Evolutionary conservation across 2,329 filamentous ascomycete species (phyloP), one percentile per base, ranked within the genome.

Genomic region (Cadophora sp.): DNA sequence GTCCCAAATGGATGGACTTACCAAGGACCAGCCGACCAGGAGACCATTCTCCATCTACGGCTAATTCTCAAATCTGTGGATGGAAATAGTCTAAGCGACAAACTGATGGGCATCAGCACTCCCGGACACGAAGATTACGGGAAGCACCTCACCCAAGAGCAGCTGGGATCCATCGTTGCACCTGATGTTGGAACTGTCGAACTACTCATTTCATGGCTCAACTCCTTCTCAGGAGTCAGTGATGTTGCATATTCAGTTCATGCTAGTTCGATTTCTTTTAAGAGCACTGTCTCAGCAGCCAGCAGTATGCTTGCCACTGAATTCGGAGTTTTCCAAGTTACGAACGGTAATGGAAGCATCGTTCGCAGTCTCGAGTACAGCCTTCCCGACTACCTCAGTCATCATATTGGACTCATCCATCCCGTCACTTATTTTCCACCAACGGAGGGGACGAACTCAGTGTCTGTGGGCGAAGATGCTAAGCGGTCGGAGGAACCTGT

Each of bases 121-220:
- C 84, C 84, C 1, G 80, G 79, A 5, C 75, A 80, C 66, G 70
- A 78, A 1, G 76, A 78, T n/a, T 85, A 85, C 68, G 84, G 84
- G 27, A 74, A 84, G 64, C 83, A 85, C 72, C 79, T 83, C 67
- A 79, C 77, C 33, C 75, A 79, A 45, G 75, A 78, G 13, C 79
- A 82, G 33, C 76, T 83, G 63, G 78, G 81, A 58, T 67, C 76
- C 3, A 78, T 82, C 68, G 78, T 83, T 39, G 77, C 77, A 7
- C 78, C 81, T 0, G 74, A 76, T 6, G 72, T 77, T 9, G 78
- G 78, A 4, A 78, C 77, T n/a, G 69, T 79, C 9, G 70, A 78
- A 0, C 71, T 76, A 1, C 78, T 83, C 16, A 74, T 79, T 14
- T 72, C 67, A 27, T 85, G 83, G 83, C 75, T 85, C 5, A 39